Base-by-base conservation (phyloP, 139 green algal species). In the Closterium sp. region DNA sequence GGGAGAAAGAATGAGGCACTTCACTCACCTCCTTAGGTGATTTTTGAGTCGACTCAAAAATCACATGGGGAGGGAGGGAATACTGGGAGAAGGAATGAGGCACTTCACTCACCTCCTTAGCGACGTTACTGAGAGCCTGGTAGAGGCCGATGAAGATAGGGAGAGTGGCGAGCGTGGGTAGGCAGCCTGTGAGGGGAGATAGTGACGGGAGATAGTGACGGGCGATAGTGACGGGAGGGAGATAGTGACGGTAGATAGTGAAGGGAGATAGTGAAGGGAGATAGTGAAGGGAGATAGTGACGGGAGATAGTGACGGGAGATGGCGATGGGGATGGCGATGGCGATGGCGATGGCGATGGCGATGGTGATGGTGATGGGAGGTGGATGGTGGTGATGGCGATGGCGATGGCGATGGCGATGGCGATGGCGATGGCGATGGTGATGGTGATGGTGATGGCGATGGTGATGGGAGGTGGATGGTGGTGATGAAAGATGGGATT, bases 121-220 rank as follows among this genome's bases (percentile, higher is more conserved):
- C 90, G 25, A 96, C 97, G 92, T 98, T 97, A 35, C 94, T 97
- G 81, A 99, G 94, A 16, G 97, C 97, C n/a, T 96, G 96, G 96
- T 99, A 99, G 21, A 99, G 96, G 0, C 96, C 97, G 90, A 99
- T 99, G 94, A 97, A 99, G 21, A 99, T 96, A 28, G 97, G 97
- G 84, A 99, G 96, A 36, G 97, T 99, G 33, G 95, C 97, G 30
- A 99, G 95, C 0, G 97, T 98, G 36, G 97, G 97, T 85, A 99
- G 94, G 95, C 97, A 99, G 3, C 97, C 97, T 94, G 89, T 88
- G 28, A 28, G 31, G 81, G 81, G 81, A 1, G 81, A 33, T 31
- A 25, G 0, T 10, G n/a, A 32, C 23, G 30, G 28, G 4, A 19
- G 28, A 85, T 85, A 10, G 81, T 21, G 81, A 9, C 19, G 81